A percentile compares a stretch with the other conserved stretches of the same genome.
These are phyloP conservation scores for Nemania diffusa DNA, from an alignment of 2,329 filamentous ascomycete species.

Conservation along the genomic window DNA sequence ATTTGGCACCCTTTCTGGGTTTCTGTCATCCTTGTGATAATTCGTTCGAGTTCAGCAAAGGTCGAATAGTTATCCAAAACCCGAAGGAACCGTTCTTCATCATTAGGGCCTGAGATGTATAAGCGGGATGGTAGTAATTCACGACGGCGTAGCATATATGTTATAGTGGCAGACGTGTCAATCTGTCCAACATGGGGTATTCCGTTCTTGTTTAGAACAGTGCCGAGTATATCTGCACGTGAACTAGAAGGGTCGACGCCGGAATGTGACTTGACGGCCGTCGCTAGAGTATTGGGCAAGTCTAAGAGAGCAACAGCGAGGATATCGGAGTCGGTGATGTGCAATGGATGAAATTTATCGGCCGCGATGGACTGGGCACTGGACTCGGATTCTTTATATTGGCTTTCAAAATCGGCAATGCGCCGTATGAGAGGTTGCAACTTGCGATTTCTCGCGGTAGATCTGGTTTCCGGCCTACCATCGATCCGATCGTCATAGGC, in stretches of 20 bases:
- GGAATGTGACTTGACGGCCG: neutral
- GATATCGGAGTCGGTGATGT: constrained; percentile 57
- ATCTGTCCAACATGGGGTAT: constrained; percentile 41
- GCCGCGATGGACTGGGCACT: constrained; percentile 27
- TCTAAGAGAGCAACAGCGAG: constrained; percentile 52
- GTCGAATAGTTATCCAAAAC: constrained; percentile 28
- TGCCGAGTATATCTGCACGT: neutral
- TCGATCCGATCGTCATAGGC: constrained; percentile 53
- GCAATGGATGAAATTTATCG: constrained; percentile 49
- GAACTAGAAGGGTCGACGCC: neutral
- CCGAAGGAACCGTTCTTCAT: constrained; percentile 10
- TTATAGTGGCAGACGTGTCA: constrained; percentile 35
- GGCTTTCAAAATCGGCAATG: constrained; percentile 47
- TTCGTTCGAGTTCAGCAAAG: constrained; percentile 42
- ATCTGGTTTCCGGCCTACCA: constrained; percentile 27
- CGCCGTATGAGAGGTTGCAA: constrained; percentile 48
- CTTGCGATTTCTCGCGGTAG: constrained; percentile 34
- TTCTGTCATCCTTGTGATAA: constrained; percentile 39
- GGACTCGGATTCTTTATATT: constrained; percentile 34
- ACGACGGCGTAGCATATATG: constrained; percentile 47
- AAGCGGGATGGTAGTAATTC: constrained; percentile 27
- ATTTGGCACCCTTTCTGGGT: constrained; percentile 37
- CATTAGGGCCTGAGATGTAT: neutral
- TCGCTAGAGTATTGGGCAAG: neutral
- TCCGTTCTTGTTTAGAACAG: constrained; percentile 44